Evolutionary conservation across 2,329 filamentous ascomycete genomes (phyloP), one percentile per base, ranked within the genome.

Genomic region (Daldinia sp.): DNA sequence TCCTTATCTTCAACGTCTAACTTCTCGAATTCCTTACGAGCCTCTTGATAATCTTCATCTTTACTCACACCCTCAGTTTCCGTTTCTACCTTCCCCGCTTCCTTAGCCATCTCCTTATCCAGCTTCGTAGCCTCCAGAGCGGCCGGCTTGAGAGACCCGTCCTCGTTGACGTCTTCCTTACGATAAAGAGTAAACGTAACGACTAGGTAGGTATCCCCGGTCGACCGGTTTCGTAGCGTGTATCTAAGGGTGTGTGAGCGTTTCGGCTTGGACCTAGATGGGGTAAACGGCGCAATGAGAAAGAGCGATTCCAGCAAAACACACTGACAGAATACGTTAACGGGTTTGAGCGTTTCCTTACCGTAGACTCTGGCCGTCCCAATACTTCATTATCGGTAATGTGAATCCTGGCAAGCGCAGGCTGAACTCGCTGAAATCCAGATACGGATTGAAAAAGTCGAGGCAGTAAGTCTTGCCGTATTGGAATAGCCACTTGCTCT

Each of bases 231-330:
- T 74, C 94, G 94, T 73, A 98, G 84, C 61, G 96, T 92, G 78
- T 98, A 97, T 85, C 94, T 94, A 79, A 96, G 86, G 70, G 88
- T 84, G 79, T 96, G 92, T 81, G 91, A 90, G 82, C 91, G 91
- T 75, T 86, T 84, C 71, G 68, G 73, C 53, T 68, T 72, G 59
- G 70, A 58, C 72, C 72, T 77, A 67, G 58, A 68, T 57, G 34
- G 21, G 15, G 48, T 19, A 32, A 48, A 53, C 27, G 47, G 43
- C 19, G 51, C 58, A 32, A 72, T 72, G 72, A 73, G 69, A 73
- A 61, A 70, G 54, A 57, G 25, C 58, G 48, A 56, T 35, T 35
- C 27, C 34, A 68, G 61, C 34, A 51, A 52, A 49, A 37, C 39
- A 76, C 58, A 78, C 77, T 48, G 76, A 72, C 37, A 72, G 67